A percentile compares a stretch with the other conserved stretches of the same genome.
Evolutionary conservation across 129 eudicot species (phyloP).

Genomic region (Flaveria ramosissima): DNA sequence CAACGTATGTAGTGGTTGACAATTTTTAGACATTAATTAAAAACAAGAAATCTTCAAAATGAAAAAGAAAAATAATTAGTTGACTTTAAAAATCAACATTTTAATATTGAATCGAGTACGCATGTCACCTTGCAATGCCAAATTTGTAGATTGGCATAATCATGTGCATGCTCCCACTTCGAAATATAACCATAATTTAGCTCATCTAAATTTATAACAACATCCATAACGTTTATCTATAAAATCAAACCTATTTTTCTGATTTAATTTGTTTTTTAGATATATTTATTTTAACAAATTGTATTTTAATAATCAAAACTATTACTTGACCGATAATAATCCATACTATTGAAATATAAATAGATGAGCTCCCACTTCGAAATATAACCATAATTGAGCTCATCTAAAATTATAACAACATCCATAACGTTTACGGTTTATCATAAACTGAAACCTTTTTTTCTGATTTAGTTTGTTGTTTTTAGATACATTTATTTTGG

Average conservation of each 20-base stretch:
- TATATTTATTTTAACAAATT: too few species aligned
- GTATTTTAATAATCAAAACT: too few species aligned
- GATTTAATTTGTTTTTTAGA: too few species aligned
- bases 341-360: too few species aligned
- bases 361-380: conserved; percentile 13
- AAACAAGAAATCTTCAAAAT: neutral
- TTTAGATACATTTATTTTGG: too few species aligned
- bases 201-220: neutral
- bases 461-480: too few species aligned
- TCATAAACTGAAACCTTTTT: neutral
- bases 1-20: conserved; percentile 29
- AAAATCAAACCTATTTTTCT: neutral
- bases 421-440: neutral
- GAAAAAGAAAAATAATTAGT: conserved; percentile 12
- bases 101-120: conserved; percentile 12
- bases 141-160: conserved; percentile 21
- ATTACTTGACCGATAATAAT: too few species aligned
- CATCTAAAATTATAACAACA: neutral
- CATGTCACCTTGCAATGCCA: conserved; percentile 17
- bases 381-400: conserved; percentile 8
- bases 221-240: neutral
- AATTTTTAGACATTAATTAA: neutral
- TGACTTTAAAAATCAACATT: conserved; percentile 14
- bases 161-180: conserved; percentile 28
- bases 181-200: conserved; percentile 9